Evolutionary conservation across 164 flowering plant genomes (phyloP).

Genomic region (Macadamia integrifolia): DNA sequence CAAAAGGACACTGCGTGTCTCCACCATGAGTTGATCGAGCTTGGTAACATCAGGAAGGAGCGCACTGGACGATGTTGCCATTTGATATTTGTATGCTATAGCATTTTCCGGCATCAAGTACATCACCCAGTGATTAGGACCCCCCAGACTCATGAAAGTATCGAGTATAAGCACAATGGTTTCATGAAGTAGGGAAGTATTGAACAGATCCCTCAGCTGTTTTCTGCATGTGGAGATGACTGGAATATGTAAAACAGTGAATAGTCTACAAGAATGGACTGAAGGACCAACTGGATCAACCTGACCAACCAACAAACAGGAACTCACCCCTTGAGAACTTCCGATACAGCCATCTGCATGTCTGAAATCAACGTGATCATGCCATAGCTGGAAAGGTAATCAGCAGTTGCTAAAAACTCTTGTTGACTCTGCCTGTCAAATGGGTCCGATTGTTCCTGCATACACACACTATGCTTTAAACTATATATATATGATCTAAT

Average conservation of each 20-base stretch:
- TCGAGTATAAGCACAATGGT: constrained; percentile 63
- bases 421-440: constrained; percentile 57
- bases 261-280: background rate
- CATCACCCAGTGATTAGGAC: constrained; percentile 61
- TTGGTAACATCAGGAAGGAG: constrained; percentile 32
- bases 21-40: constrained; percentile 68
- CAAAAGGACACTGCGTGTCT: constrained; percentile 70
- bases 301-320: background rate
- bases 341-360: constrained; percentile 60
- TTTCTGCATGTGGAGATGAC: constrained; percentile 46
- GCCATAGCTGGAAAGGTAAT: constrained; percentile 63
- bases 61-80: constrained; percentile 20
- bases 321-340: constrained; percentile 70
- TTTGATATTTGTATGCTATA: constrained; percentile 16
- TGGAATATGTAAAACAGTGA: background rate
- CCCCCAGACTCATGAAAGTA: constrained; percentile 48
- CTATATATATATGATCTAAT: too few species aligned
- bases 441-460: constrained; percentile 63
- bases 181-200: constrained; percentile 43
- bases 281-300: background rate
- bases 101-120: constrained; percentile 65
- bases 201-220: constrained; percentile 67
- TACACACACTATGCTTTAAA: background rate
- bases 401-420: constrained; percentile 70
- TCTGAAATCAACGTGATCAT: constrained; percentile 41